Percentiles rank a stretch among this genome's conserved stretches.
These are phyloP conservation scores for Mucor racemosus DNA, from an alignment of 371 early-diverging fungal species.

Conservation along the genomic window DNA sequence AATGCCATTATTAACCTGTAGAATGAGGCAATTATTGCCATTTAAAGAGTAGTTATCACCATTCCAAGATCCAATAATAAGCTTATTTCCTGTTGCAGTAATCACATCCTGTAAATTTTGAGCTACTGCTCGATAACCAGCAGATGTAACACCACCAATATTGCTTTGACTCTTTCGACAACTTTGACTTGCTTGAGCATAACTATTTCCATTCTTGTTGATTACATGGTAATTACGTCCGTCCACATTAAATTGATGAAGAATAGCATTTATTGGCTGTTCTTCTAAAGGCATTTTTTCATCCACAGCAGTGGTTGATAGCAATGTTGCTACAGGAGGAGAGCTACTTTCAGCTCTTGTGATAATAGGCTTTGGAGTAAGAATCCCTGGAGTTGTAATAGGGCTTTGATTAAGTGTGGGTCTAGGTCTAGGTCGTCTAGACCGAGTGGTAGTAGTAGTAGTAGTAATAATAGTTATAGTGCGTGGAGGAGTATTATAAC, in stretches of 20 bases:
- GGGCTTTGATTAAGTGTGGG: not conserved
- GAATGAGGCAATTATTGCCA: constrained; percentile 21
- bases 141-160: constrained; percentile 6
- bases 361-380: not conserved
- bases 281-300: not conserved
- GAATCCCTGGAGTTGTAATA: not conserved
- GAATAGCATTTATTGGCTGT: not conserved
- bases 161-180: not conserved
- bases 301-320: not conserved
- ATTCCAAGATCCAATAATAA: constrained; percentile 30
- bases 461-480: too few species aligned
- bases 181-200: not conserved
- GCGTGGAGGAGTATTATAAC: too few species aligned
- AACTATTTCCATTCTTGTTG: not conserved
- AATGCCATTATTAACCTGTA: constrained; percentile 19
- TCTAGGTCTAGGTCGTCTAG: not conserved
- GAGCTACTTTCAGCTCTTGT: too few species aligned
- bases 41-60: constrained; percentile 19
- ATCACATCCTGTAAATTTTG: not conserved
- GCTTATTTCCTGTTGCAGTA: not conserved
- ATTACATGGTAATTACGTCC: constrained; percentile 4
- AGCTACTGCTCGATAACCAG: constrained; percentile 4
- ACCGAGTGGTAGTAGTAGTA: not conserved
- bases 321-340: not conserved
- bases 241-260: constrained; percentile 3